A percentile compares a stretch with the other conserved stretches of the same genome.
phyloP scores from a whole-genome alignment of 23 red algal genomes.

The Gracilaria vermiculophylla region DNA sequence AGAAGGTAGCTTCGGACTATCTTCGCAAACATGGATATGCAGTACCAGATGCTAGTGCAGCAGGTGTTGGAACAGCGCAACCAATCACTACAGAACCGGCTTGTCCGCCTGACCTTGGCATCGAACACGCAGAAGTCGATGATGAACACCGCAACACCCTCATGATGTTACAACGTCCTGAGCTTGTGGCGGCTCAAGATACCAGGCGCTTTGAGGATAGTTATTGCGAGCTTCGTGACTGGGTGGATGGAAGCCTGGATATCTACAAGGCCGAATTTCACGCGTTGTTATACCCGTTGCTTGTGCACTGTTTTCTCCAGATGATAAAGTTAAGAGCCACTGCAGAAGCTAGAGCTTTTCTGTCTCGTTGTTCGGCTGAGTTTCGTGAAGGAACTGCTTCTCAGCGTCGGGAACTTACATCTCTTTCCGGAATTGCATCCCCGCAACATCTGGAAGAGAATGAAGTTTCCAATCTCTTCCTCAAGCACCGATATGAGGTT shows the following conservation, averaged over 20 bases:
- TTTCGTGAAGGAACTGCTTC: conserved; percentile 35
- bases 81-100: not conserved
- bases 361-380: conserved; percentile 51
- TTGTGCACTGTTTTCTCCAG: conserved; percentile 90
- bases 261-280: conserved; percentile 90
- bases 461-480: conserved; percentile 72
- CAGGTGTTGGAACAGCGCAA: not conserved
- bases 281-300: conserved; percentile 84
- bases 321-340: conserved; percentile 66
- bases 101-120: not conserved
- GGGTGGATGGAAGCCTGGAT: conserved; percentile 92
- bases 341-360: conserved; percentile 41
- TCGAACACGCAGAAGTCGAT: conserved; percentile 36
- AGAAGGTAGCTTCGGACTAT: conserved; percentile 34
- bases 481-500: conserved; percentile 78
- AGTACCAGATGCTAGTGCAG: not conserved
- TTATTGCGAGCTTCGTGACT: conserved; percentile 72
- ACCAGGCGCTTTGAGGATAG: conserved; percentile 42
- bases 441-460: conserved; percentile 78
- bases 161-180: conserved; percentile 46
- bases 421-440: conserved; percentile 60
- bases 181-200: conserved; percentile 17
- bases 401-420: conserved; percentile 63
- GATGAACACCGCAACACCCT: conserved; percentile 59
- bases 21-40: conserved; percentile 47